Evolutionary conservation across 805 yeast genomes (phyloP), one percentile per base, ranked within the genome.

Genomic region (Brettanomyces anomalus): DNA sequence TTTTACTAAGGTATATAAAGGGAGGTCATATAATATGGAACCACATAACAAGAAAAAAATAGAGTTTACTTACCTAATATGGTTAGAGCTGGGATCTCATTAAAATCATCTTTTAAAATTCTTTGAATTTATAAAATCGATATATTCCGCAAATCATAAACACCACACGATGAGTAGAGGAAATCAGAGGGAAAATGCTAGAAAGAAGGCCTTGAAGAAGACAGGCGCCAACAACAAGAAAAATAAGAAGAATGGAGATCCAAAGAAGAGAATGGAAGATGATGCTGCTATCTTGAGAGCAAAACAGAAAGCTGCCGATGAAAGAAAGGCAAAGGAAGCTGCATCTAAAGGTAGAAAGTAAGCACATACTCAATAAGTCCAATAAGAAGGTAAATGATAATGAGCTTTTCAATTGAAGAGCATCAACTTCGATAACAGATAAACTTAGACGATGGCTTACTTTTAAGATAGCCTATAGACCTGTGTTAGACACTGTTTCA

Each of bases 131-230:
- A 7, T 24, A 24, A n/a, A n/a, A n/a, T n/a, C n/a, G n/a, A n/a
- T n/a, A n/a, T n/a, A n/a, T n/a, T n/a, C n/a, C n/a, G n/a, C n/a
- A n/a, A n/a, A n/a, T n/a, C n/a, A n/a, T n/a, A n/a, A n/a, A n/a
- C n/a, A n/a, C 18, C 31, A 8, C 36, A 43, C 14, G 16, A 89
- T 90, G 97, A 81, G 96, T 42, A 77, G 98, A 70, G 98, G 98
- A 28, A 93, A 90, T 64, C 97, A 93, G 66, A 77, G 98, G 63
- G 98, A 90, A 34, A 74, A 85, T 54, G 97, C 97, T 28, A 76
- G 98, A 60, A 85, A 80, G 47, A 90, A 85, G 67, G 86, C 85
- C 65, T 61, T 68, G 61, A 93, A 90, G 70, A 90, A 90, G 64
- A 81, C 75, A 55, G 80, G 77, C 49, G 81, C 76, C 37, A 67